Percentiles rank a stretch among this genome's conserved stretches.
These are phyloP conservation scores for Mycena olivaceomarginata DNA, from an alignment of 768 basidiomycete genomes.

Conservation along the genomic window DNA sequence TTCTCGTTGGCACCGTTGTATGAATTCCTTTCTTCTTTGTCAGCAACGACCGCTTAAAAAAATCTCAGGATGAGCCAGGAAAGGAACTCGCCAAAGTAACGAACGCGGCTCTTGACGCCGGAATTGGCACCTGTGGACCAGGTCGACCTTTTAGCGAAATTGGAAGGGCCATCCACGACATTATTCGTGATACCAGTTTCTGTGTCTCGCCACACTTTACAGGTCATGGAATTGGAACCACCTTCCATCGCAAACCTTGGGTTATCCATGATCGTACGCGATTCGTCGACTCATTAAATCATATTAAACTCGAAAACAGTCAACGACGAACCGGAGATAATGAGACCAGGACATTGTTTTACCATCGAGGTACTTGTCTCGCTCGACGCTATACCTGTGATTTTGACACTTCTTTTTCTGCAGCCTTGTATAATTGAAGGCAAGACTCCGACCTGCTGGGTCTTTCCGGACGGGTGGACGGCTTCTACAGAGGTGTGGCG, in stretches of 20 bases:
- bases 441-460: conserved; percentile 77
- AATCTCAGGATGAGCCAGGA: conserved; percentile 79
- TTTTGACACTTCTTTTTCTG: conserved; percentile 6
- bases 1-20: conserved; percentile 88
- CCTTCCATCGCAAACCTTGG: conserved; percentile 90
- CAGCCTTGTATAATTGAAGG: conserved; percentile 91
- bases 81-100: conserved; percentile 79
- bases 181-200: conserved; percentile 65
- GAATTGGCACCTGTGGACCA: conserved; percentile 86
- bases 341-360: conserved; percentile 93
- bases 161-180: conserved; percentile 79
- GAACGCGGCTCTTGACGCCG: conserved; percentile 78
- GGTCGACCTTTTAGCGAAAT: conserved; percentile 82
- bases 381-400: not conserved
- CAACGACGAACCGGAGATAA: conserved; percentile 88
- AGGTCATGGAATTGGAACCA: conserved; percentile 91
- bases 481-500: conserved; percentile 86
- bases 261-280: conserved; percentile 84
- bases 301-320: conserved; percentile 61
- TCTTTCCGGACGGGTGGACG: conserved; percentile 96
- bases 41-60: not conserved
- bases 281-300: not conserved
- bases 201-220: conserved; percentile 84
- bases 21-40: conserved; percentile 40
- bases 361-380: conserved; percentile 85